These are phyloP conservation scores for Gossypium aridum DNA, from an alignment of 441 rosid genomes.

Conservation along the genomic window DNA sequence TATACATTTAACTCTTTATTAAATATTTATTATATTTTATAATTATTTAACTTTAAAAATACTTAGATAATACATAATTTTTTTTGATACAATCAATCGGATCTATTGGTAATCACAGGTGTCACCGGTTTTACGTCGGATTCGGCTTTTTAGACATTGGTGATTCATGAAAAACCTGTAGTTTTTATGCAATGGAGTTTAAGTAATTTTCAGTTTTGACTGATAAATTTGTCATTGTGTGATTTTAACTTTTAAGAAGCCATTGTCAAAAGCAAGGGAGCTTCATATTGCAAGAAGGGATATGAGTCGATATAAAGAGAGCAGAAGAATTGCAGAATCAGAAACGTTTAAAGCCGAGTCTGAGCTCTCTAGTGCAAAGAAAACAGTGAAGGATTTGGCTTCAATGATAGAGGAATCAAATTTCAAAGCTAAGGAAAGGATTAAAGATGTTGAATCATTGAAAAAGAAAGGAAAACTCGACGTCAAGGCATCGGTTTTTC, in stretches of 20 bases:
- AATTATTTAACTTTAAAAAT: no score
- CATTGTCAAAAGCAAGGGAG: conserved; percentile 48
- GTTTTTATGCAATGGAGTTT: background rate
- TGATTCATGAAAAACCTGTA: background rate
- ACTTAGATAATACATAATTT: no score
- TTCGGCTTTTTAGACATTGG: no score
- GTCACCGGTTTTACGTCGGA: no score
- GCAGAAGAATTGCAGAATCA: conserved; percentile 41
- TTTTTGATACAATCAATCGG: no score
- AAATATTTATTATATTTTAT: no score
- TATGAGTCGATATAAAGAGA: conserved; percentile 40
- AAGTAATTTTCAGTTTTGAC: background rate
- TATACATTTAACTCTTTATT: no score
- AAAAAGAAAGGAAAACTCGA: conserved; percentile 18
- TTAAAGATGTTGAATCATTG: conserved; percentile 23
- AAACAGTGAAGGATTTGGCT: conserved; percentile 41
- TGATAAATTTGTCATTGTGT: background rate
- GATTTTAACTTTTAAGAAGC: conserved; percentile 14
- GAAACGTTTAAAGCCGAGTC: conserved; percentile 42
- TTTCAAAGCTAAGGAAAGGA: conserved; percentile 21
- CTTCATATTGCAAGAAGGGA: conserved; percentile 51
- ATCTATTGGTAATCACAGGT: no score
- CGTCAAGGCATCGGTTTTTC: conserved; percentile 9
- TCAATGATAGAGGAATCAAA: conserved; percentile 39
- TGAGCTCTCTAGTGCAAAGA: conserved; percentile 39